Evolutionary conservation across 2,329 filamentous ascomycete genomes (phyloP), one percentile per base, ranked within the genome.

Genomic region (Phyllachora maydis): DNA sequence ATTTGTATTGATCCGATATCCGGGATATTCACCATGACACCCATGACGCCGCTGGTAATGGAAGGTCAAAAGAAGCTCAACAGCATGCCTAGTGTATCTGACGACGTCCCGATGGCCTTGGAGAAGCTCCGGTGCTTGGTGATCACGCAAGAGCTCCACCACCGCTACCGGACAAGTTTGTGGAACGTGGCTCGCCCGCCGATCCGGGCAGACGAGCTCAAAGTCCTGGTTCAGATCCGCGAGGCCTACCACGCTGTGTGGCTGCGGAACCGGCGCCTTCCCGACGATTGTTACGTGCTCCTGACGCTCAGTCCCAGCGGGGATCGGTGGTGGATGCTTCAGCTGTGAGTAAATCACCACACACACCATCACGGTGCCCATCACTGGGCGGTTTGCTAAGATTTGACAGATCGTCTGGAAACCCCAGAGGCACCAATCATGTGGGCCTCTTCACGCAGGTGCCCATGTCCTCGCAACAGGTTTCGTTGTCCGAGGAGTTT

Each of bases 261-360:
- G 50, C 70, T 90, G 31, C 65, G 60, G n/a, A n/a, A n/a, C n/a
- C n/a, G n/a, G 36, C 71, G 69, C 35, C 54, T 54, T 28, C 67
- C 65, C 7, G 41, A 60, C 9, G 53, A 62, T 24, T 92, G 79
- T 77, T 65, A 71, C 31, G 50, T 90, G 18, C 69, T 71, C 32
- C 59, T 75, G 21, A 67, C 68, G 24, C 59, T 81, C 41, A 70
- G 72, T 40, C 56, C 76, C 38, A 58, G 60, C 37, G 77, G 78
- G 25, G 77, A 88, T 40, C 61, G 60, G 30, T 91, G 78, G 77
- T 83, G 73, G 68, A 51, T 83, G 29, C 53, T 79, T 25, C 61
- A 73, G 43, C 44, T 65, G 59, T 69, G 50, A 49, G 60, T 53
- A n/a, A n/a, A n/a, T n/a, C n/a, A n/a, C n/a, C n/a, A n/a, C n/a